Evolutionary conservation across 1,284 basidiomycete genomes (phyloP), one percentile per base, ranked within the genome.

Genomic region (Mrakiaceae sp.): DNA sequence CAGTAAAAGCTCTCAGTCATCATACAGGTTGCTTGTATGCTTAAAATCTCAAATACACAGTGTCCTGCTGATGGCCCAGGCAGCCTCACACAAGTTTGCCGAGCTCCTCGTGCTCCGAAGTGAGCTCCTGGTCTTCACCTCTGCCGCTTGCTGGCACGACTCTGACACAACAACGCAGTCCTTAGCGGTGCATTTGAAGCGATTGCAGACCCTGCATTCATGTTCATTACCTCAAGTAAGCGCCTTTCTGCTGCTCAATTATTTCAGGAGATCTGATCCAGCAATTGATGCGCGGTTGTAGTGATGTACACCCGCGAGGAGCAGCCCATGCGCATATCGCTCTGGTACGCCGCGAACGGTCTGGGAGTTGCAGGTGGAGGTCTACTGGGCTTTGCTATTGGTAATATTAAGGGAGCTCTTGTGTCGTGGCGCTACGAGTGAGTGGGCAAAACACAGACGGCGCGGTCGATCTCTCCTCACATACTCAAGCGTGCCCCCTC

Each of bases 101-200:
- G 57, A 58, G 7, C 57, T 64, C 5, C n/a, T 64, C n/a, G 57
- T 47, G 10, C 57, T 64, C 5, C 49, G 74, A 75, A 14, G 69
- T 81, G 1, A 75, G 75, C 51, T 53, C 51, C 51, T 12, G 7
- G 7, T 53, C 12, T 16, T 27, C 7, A 53, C 7, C 7, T 53
- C 51, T 53, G 8, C n/a, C 12, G 27, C 27, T 27, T 27, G 27
- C 27, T 27, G 27, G 27, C 27, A 27, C 27, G 27, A 27, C 27
- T 27, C 27, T 27, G 27, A 27, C 27, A 27, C 27, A 27, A 27
- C 27, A 27, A 27, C 27, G 74, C 79, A 40, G 71, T 80, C 3
- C 68, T 80, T 4, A 74, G 74, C n/a, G 80, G 80, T 3, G 75
- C 75, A 1, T 69, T 71, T 16, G 79, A 81, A 68, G 78, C 79